Conservation (phyloP, 2,329 filamentous ascomycete genomes). For the Pseudogymnoascus sp. region DNA sequence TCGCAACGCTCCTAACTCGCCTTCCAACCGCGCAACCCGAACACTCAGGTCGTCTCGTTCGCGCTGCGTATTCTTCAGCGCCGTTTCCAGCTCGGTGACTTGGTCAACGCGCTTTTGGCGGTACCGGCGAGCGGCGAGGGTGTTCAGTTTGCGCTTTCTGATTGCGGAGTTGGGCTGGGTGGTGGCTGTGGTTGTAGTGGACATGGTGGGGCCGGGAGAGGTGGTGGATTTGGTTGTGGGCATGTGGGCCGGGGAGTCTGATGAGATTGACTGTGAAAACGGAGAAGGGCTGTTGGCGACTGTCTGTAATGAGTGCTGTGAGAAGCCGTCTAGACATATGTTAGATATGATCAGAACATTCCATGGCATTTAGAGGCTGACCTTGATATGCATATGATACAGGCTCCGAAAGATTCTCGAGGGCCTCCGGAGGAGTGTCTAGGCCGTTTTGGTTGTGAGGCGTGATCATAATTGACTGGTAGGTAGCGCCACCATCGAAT, state of each 20-base stretch:
- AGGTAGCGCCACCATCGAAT: conserved; percentile 1
- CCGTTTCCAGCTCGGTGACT: conserved; percentile 53
- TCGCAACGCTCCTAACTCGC: conserved; percentile 55
- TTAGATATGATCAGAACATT: background rate
- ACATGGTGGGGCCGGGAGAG: conserved; percentile 1
- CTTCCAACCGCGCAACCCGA: conserved; percentile 56
- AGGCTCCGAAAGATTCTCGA: background rate
- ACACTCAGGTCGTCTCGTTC: conserved; percentile 59
- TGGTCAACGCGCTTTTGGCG: conserved; percentile 64
- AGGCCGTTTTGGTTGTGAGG: conserved; percentile 2
- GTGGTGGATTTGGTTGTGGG: background rate
- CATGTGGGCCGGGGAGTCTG: background rate
- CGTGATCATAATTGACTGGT: background rate
- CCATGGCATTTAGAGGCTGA: background rate
- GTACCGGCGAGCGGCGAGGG: conserved; percentile 63
- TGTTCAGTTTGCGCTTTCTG: conserved; percentile 59
- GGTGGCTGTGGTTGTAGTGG: background rate
- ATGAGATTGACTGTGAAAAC: background rate
- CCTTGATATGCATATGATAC: conserved; percentile 8
- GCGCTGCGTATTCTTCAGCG: conserved; percentile 49
- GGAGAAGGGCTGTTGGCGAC: background rate
- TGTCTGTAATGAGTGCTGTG: background rate
- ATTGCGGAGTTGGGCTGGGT: conserved; percentile 14
- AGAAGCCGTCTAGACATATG: conserved; percentile 1
- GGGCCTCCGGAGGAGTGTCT: background rate